A percentile compares a stretch with the other conserved stretches of the same genome.
Conservation (phyloP, 2,329 filamentous ascomycete genomes). For the Xylogone sp. region DNA sequence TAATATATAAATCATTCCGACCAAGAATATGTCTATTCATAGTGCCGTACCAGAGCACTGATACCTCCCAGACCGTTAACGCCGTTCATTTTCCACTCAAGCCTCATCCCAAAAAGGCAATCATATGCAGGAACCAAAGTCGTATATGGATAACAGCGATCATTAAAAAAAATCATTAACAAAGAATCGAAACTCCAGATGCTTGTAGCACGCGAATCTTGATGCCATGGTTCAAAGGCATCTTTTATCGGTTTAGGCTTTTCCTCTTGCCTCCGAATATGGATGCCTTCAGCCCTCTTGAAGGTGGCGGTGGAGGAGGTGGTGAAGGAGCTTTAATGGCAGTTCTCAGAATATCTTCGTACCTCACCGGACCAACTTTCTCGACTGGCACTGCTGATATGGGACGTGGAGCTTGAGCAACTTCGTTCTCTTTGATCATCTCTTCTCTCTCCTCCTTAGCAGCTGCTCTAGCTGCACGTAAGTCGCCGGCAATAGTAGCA, state of each 20-base stretch:
- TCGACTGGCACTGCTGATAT: conserved; percentile 2
- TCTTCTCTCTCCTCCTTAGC: neutral
- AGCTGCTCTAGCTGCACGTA: neutral
- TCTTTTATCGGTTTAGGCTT: conserved; percentile 9
- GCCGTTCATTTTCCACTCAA: neutral
- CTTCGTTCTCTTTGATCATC: conserved; percentile 1
- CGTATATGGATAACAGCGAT: neutral
- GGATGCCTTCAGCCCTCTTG: neutral
- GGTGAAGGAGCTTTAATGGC: conserved; percentile 12
- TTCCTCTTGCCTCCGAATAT: conserved; percentile 12
- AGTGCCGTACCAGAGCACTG: neutral
- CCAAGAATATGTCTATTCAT: neutral
- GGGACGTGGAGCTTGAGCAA: neutral
- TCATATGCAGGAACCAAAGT: neutral
- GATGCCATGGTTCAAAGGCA: neutral
- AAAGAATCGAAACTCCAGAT: neutral
- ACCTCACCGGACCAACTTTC: conserved; percentile 8
- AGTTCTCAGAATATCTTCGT: conserved; percentile 17
- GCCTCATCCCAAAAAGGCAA: neutral
- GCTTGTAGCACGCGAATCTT: neutral
- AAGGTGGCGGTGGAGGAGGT: neutral
- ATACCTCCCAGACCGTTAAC: neutral
- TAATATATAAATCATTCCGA: neutral
- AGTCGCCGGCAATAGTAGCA: neutral
- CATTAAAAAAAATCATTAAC: neutral